Conservation (phyloP, 257 asterid species). For the Orobanche coerulescens region DNA sequence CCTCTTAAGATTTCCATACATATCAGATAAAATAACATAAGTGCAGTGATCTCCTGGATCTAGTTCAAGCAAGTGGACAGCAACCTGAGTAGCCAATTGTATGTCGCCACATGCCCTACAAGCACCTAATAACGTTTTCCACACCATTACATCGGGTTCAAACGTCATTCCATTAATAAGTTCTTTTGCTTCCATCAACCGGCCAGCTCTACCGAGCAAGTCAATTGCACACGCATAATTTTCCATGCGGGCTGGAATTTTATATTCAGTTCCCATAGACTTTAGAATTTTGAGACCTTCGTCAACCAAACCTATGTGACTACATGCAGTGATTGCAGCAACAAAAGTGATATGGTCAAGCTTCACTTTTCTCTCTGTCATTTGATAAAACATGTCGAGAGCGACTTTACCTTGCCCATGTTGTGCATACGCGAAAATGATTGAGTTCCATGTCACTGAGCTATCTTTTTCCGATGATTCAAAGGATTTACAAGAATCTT, state of each 20-base stretch:
- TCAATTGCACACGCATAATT: slow-evolving; percentile 83
- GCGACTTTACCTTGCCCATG: slow-evolving; percentile 74
- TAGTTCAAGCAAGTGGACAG: slow-evolving; percentile 42
- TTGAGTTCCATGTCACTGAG: slow-evolving; percentile 80
- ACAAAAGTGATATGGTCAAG: slow-evolving; percentile 79
- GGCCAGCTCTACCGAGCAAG: slow-evolving; percentile 80
- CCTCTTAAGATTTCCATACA: slow-evolving; percentile 60
- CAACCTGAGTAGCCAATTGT: slow-evolving; percentile 57
- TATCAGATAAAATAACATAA: slow-evolving; percentile 66
- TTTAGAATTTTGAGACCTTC: slow-evolving; percentile 52
- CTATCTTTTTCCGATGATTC: slow-evolving; percentile 46
- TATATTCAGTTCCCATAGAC: slow-evolving; percentile 52
- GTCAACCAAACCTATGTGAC: slow-evolving; percentile 78
- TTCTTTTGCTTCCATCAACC: slow-evolving; percentile 49
- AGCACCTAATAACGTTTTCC: slow-evolving; percentile 70
- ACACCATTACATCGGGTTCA: slow-evolving; percentile 66
- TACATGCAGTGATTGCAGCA: slow-evolving; percentile 79
- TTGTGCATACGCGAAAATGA: slow-evolving; percentile 76
- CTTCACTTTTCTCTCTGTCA: slow-evolving; percentile 44
- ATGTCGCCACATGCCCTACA: slow-evolving; percentile 81
- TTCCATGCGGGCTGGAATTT: slow-evolving; percentile 64
- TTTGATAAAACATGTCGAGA: slow-evolving; percentile 50
- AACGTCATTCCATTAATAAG: slow-evolving; percentile 66
- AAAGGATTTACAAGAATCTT: slow-evolving; percentile 59
- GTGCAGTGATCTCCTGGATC: slow-evolving; percentile 86